Percentiles rank a stretch among this genome's conserved stretches.
phyloP scores from a whole-genome alignment of 306 rosid species.

The Benincasa hispida region DNA sequence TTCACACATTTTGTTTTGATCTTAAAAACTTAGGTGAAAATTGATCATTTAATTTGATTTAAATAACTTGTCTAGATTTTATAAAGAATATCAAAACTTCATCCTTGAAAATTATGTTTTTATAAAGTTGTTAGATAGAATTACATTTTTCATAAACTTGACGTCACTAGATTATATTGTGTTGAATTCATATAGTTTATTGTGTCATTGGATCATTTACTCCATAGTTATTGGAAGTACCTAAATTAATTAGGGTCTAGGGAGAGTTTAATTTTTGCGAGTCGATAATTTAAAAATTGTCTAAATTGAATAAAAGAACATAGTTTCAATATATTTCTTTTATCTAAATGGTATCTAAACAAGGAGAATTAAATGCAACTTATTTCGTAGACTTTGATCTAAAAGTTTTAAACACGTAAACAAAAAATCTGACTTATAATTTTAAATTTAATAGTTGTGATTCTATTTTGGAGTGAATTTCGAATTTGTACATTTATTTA shows the following conservation, averaged over 20 bases:
- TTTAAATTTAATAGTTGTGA: no score
- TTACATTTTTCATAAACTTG: not conserved
- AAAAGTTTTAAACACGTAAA: no score
- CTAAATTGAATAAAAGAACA: not conserved
- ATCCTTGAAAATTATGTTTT: not conserved
- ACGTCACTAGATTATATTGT: not conserved
- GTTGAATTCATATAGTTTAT: not conserved
- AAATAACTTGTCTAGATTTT: not conserved
- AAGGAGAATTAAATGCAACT: not conserved
- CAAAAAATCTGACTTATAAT: no score
- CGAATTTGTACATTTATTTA: no score
- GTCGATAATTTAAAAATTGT: not conserved
- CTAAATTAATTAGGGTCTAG: not conserved
- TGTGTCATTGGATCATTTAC: no score
- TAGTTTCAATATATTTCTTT: no score
- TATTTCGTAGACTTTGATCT: no score
- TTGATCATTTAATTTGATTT: no score
- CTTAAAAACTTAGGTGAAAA: not conserved
- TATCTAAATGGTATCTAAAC: not conserved
- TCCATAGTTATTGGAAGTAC: not conserved
- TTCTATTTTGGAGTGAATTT: no score
- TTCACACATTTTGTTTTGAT: no score
- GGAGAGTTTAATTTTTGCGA: not conserved
- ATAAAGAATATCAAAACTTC: no score
- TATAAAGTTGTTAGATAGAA: not conserved